Base-by-base conservation (phyloP, 306 rosid genomes). In the Lablab purpureus region DNA sequence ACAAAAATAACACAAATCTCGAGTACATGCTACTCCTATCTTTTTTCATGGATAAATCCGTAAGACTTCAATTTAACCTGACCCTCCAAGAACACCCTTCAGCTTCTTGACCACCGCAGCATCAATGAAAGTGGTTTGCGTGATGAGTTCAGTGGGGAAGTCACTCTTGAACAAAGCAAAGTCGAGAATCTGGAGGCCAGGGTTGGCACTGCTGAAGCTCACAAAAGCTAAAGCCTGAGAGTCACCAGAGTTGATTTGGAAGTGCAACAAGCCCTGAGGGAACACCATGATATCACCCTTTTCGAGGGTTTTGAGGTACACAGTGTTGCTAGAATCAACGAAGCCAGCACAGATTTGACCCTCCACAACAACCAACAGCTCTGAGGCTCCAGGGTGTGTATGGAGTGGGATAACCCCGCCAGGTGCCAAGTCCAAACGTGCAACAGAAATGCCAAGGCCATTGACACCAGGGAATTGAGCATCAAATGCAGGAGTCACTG, bases 21-120 rank as follows among this genome's bases (percentile, higher is more conserved):
- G 3, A 32, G 21, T 1, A 58, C 30, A 11, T 22, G n/a, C n/a
- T n/a, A 13, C 18, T 15, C 3, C 15, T 2, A 11, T 4, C 0
- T 22, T 23, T 40, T 40, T 10, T 40, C 45, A 40, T 40, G 45
- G 45, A 40, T 36, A 6, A 7, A 9, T 3, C 34, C 4, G 3
- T 30, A 30, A 30, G 3, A n/a, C 22, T 21, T 34, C 2, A 37
- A 11, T 19, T 36, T 79, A 93, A 73, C 83, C 83, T 41, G 80
- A 83, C 0, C 99, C 97, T 32, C 97, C 99, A 77, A 94, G 91
- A 85, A 88, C 97, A 58, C 85, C 89, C 89, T 94, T 94, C 25
- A 94, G 93, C 88, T 90, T 94, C 89, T 91, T 88, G 5, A 94
- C 80, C 64, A 73, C 81, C 66, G 79, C 91, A 6, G 47, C 75